These are phyloP conservation scores for Dactylis glomerata DNA, from an alignment of 176 grass and related monocot genomes.

Conservation along the genomic window DNA sequence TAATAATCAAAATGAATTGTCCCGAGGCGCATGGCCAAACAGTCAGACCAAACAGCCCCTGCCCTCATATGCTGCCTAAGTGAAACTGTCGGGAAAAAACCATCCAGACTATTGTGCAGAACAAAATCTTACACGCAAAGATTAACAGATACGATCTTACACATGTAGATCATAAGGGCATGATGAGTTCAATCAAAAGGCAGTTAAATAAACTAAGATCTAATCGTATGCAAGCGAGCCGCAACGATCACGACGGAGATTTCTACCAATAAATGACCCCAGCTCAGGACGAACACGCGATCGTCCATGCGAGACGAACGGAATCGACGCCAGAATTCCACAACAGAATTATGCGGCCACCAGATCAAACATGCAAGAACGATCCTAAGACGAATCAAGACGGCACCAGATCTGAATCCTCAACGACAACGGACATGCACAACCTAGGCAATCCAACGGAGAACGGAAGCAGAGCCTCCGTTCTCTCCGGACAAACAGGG, in stretches of 20 bases:
- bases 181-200: background rate
- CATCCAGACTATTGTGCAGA: background rate
- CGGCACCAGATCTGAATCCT: background rate
- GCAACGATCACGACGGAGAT: background rate
- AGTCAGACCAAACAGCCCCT: background rate
- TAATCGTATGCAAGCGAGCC: background rate
- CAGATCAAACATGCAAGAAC: background rate
- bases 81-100: background rate
- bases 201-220: background rate
- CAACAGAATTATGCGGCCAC: background rate
- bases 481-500: background rate
- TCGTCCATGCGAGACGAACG: background rate
- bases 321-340: background rate
- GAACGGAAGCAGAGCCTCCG: background rate
- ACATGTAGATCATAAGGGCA: background rate
- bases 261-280: background rate
- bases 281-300: background rate
- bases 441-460: background rate
- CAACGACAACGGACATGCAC: background rate
- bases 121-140: background rate
- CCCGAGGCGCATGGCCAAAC: background rate
- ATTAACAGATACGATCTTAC: background rate
- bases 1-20: background rate
- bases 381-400: background rate
- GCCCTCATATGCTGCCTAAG: background rate